A percentile compares a stretch with the other conserved stretches of the same genome.
These are phyloP conservation scores for Aphanomyces invadans DNA, from an alignment of 352 stramenopile species.

Conservation along the genomic window DNA sequence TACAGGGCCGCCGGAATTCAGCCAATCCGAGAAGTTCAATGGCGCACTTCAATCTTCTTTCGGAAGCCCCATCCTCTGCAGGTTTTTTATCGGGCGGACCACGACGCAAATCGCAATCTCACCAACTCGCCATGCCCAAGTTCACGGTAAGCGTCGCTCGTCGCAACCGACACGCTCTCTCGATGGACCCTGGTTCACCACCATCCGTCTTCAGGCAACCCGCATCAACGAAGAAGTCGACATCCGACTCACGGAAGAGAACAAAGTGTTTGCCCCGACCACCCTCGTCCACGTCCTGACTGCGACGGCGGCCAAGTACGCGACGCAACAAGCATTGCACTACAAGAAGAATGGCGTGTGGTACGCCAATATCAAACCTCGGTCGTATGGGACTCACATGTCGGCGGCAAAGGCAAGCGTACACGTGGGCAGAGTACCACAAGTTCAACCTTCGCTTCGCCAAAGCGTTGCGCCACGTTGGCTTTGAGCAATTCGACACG, in stretches of 20 bases:
- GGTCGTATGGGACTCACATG: not conserved
- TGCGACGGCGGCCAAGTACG: constrained; percentile 28
- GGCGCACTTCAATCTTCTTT: not conserved
- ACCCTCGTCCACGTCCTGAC: constrained; percentile 39
- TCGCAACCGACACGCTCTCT: too few relatives aligned
- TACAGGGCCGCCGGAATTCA: too few relatives aligned
- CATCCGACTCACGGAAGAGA: constrained; percentile 25
- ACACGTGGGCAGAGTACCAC: constrained; percentile 35
- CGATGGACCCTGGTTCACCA: not conserved
- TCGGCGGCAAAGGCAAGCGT: constrained; percentile 1
- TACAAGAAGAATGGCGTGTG: constrained; percentile 38
- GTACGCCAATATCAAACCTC: too few relatives aligned
- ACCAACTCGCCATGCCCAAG: constrained; percentile 10
- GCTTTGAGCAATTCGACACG: constrained; percentile 32
- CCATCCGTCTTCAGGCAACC: not conserved
- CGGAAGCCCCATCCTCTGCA: not conserved
- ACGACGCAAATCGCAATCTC: too few relatives aligned
- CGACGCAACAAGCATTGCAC: constrained; percentile 33
- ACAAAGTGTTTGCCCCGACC: constrained; percentile 29
- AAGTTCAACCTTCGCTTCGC: constrained; percentile 27
- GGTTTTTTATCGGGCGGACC: not conserved
- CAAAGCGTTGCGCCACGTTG: constrained; percentile 33
- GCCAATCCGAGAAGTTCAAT: not conserved
- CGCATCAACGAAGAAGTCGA: constrained; percentile 12
- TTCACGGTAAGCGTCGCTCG: constrained; percentile 3